Base-by-base conservation (phyloP, 2,329 filamentous ascomycete species). In the Trichoderma brevicompactum region DNA sequence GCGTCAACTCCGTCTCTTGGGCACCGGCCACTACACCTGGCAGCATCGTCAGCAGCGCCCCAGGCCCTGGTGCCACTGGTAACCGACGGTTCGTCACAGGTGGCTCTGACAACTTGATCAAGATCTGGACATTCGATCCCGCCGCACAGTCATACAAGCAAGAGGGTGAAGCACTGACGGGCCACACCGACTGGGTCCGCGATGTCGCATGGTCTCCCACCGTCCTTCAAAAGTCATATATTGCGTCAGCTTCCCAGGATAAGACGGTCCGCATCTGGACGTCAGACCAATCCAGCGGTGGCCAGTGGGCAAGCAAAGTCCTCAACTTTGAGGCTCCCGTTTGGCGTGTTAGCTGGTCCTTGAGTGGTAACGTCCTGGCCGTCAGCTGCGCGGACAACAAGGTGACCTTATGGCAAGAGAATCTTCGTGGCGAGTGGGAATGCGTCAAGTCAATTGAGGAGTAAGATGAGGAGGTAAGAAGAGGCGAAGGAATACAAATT, bases 241-340 rank as follows among this genome's bases (percentile, higher is more conserved):
- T 99, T 75, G 95, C 95, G 36, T 94, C 91, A 55, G 95, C 94
- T 10, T 94, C 91, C 62, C 94, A 98, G 81, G 95, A 99, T 79
- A 96, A 96, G 85, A 97, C 93, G 8, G 94, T 98, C 68, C 89
- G 93, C 71, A 97, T 99, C 80, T 99, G 95, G 95, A 98, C 94
- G 9, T 89, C 86, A 34, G 90, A 92, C 72, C 71, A 75, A 8
- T 72, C 76, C 66, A 86, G 83, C 74, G 81, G 87, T 15, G 86
- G 85, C 28, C 87, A 92, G 73, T 99, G 95, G 95, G 87, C 89
- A 66, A 89, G 87, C 79, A 95, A 96, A 78, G 87, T 91, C 46
- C 84, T 99, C 69, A 87, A 89, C 73, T 96, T 99, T 72, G 94
- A 97, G 68, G 88, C 90, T 5, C 89, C 94, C 53, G 86, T 97